These are phyloP conservation scores for Narthecium ossifragum DNA, from an alignment of 106 monocot species.

Conservation along the genomic window DNA sequence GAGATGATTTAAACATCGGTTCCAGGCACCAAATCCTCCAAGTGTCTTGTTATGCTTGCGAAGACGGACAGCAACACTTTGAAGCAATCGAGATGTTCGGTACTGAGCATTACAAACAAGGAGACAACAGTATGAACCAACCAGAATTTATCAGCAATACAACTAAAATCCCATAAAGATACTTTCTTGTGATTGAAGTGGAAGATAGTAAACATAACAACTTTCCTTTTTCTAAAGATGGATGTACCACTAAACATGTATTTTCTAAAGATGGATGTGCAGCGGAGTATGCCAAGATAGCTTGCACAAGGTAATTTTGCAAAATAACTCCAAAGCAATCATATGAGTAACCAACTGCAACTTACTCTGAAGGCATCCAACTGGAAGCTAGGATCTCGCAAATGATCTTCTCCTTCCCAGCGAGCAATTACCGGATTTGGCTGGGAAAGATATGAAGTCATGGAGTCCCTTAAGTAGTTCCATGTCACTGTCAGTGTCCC, in stretches of 20 bases:
- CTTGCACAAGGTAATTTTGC: too few species aligned
- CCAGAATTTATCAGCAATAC: too few species aligned
- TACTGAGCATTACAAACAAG: too few species aligned
- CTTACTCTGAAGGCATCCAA: slow-evolving; percentile 93
- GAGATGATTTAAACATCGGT: slow-evolving; percentile 94
- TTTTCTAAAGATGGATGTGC: too few species aligned
- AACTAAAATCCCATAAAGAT: too few species aligned
- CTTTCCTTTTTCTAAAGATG: too few species aligned
- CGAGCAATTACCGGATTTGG: slow-evolving; percentile 84
- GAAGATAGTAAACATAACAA: too few species aligned
- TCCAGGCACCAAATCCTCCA: slow-evolving; percentile 94
- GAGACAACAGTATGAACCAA: too few species aligned
- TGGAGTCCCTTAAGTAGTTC: slow-evolving; percentile 92
- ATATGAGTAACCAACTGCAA: not conserved
- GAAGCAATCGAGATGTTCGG: slow-evolving; percentile 87
- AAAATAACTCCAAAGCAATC: not conserved
- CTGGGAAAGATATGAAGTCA: slow-evolving; percentile 68
- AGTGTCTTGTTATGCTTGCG: slow-evolving; percentile 71
- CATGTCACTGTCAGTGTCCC: slow-evolving; percentile 78
- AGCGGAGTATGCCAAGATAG: too few species aligned
- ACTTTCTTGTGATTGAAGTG: too few species aligned
- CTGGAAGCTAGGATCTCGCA: slow-evolving; percentile 87
- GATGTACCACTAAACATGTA: too few species aligned
- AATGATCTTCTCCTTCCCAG: slow-evolving; percentile 91
- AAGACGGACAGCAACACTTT: slow-evolving; percentile 66